phyloP scores from a whole-genome alignment of 2,329 filamentous ascomycete species.

The Fusarium chuoi region DNA sequence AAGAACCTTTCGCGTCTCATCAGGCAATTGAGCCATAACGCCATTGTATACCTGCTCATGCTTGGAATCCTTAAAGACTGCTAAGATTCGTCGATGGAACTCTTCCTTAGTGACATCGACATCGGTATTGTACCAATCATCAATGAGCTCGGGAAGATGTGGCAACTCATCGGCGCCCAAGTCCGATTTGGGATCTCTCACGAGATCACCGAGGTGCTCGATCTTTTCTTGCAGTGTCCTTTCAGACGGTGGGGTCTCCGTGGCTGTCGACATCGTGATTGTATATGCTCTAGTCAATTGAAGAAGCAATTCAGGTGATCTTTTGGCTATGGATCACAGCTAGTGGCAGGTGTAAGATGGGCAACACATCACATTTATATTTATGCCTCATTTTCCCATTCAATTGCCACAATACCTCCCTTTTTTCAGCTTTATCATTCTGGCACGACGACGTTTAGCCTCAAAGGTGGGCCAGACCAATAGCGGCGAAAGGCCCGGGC shows the following conservation, averaged over 20 bases:
- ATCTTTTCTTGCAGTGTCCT: background rate
- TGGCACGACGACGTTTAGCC: background rate
- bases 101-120: background rate
- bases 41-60: background rate
- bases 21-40: background rate
- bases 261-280: background rate
- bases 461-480: background rate
- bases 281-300: too few relatives aligned
- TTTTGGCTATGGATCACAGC: accelerated
- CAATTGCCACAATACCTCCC: accelerated
- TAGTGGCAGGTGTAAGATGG: accelerated
- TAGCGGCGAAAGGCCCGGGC: background rate
- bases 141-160: background rate
- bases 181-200: background rate
- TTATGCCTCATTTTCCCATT: accelerated
- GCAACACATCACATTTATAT: background rate
- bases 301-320: accelerated
- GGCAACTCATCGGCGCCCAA: background rate
- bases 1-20: background rate
- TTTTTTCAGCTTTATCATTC: background rate
- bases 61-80: background rate
- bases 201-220: background rate
- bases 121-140: background rate
- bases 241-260: background rate
- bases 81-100: background rate